A percentile compares a stretch with the other conserved stretches of the same genome.
phyloP scores from a whole-genome alignment of 1,139 yeast species.

The Geotrichum cucujoidarum region DNA sequence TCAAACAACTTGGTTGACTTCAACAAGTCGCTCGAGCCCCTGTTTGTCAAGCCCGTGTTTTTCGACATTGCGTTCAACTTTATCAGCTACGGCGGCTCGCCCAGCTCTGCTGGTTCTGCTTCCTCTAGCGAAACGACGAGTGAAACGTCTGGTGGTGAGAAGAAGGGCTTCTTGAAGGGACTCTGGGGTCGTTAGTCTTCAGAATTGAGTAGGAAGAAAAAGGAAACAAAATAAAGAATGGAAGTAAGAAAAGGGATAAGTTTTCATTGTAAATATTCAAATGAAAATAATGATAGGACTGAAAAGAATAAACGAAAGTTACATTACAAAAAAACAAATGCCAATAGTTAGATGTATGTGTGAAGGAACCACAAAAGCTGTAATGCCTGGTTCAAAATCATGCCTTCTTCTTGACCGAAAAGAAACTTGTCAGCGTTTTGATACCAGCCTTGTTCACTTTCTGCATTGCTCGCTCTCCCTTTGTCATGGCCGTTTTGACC shows the following conservation, averaged over 20 bases:
- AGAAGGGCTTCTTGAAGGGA: slow-evolving; percentile 16
- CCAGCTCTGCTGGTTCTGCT: background rate
- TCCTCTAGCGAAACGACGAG: background rate
- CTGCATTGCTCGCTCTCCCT: slow-evolving; percentile 10
- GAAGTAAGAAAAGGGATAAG: background rate
- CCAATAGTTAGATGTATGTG: no score
- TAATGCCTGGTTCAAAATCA: no score
- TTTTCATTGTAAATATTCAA: background rate
- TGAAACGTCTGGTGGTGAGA: background rate
- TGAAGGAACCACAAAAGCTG: no score
- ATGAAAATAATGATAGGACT: background rate
- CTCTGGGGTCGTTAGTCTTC: slow-evolving; percentile 19
- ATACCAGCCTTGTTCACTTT: slow-evolving; percentile 15
- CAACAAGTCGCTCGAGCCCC: slow-evolving; percentile 47
- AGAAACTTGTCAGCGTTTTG: slow-evolving; percentile 14
- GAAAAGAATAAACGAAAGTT: background rate
- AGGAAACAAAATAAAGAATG: no score
- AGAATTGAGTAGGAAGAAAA: no score
- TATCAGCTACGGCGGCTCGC: slow-evolving; percentile 44
- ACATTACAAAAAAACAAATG: background rate
- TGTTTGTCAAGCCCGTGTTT: slow-evolving; percentile 77
- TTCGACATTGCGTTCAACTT: slow-evolving; percentile 87
- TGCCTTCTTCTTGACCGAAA: slow-evolving; percentile 8
- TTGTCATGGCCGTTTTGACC: slow-evolving; percentile 3
- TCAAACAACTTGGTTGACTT: slow-evolving; percentile 47